Evolutionary conservation across 768 basidiomycete species (phyloP), one percentile per base, ranked within the genome.

Genomic region (Lactifluus subvellereus): DNA sequence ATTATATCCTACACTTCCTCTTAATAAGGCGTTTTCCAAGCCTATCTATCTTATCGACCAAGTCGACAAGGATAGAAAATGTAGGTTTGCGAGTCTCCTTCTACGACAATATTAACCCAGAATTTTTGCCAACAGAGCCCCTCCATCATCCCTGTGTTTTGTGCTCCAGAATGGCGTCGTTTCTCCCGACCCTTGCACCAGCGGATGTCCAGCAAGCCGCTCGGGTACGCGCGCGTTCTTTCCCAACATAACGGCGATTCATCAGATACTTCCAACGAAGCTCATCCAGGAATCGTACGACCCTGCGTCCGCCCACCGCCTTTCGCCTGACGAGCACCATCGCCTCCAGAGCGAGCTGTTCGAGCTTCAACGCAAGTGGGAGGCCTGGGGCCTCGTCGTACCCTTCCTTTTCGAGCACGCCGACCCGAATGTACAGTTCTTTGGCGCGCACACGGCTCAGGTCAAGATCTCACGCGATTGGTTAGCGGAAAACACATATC

Each of bases 381-480:
- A 89, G 68, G 89, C 89, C 3, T 94, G 91, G 92, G 91, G 89
- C 9, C 76, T 94, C 52, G 84, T 93, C 20, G 79, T 89, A 40
- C 91, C 91, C 0, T 80, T 94, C 66, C 75, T 94, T 32, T 63
- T 63, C 30, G 79, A 85, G 14, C 79, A 88, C 69, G 75, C 78
- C 33, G 88, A 95, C 73, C 80, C 80, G 57, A 92, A 92, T 69
- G 91, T 96, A 10, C 89, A 94, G 72, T 98, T 96, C 80, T 96
- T 93, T 70, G 93, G 94, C 2, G 94, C 94, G 5, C 94, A 97
- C 69, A 97, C 92, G 0, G 84, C 88, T 2, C 92, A 95, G 71
- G 90, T 95, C 65, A 98, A 98, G 81, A 92, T 96, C 66, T 85
- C 89, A 14, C 78, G 94, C 66, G 94, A 96, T 72, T 96, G 94